These are phyloP conservation scores for Amylocarpus encephaloides DNA, from an alignment of 2,329 filamentous ascomycete genomes.

Conservation along the genomic window DNA sequence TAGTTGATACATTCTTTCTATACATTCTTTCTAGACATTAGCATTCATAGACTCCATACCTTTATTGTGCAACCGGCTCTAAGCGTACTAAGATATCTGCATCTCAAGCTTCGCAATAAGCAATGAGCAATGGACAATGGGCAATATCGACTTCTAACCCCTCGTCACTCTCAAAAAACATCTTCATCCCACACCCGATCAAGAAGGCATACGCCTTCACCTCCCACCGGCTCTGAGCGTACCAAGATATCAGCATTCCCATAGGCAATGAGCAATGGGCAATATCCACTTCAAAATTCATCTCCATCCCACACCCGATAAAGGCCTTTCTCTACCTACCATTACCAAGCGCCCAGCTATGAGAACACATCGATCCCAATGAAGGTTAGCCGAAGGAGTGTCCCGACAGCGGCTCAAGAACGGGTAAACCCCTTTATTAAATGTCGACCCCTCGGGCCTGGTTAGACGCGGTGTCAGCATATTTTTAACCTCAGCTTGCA, in stretches of 20 bases:
- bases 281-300: slow-evolving; percentile 40
- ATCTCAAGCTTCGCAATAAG: slow-evolving; percentile 15
- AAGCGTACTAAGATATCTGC: slow-evolving; percentile 4
- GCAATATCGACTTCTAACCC: slow-evolving; percentile 22
- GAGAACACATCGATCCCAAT: no score
- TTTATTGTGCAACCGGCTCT: neutral
- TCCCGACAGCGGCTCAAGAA: no score
- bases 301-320: slow-evolving; percentile 54
- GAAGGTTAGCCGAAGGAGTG: no score
- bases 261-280: no score
- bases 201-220: slow-evolving; percentile 60
- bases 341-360: no score
- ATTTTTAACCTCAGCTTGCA: no score
- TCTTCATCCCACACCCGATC: slow-evolving; percentile 37
- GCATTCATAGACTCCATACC: neutral
- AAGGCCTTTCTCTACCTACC: slow-evolving; percentile 47
- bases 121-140: no score
- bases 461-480: no score
- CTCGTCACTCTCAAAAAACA: slow-evolving; percentile 16
- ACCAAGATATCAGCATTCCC: slow-evolving; percentile 6
- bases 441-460: no score
- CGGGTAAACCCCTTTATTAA: no score
- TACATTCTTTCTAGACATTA: neutral
- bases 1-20: slow-evolving; percentile 24
- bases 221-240: slow-evolving; percentile 33